Evolutionary conservation across 768 basidiomycete genomes (phyloP).

Genomic region (Auricularia sp.): DNA sequence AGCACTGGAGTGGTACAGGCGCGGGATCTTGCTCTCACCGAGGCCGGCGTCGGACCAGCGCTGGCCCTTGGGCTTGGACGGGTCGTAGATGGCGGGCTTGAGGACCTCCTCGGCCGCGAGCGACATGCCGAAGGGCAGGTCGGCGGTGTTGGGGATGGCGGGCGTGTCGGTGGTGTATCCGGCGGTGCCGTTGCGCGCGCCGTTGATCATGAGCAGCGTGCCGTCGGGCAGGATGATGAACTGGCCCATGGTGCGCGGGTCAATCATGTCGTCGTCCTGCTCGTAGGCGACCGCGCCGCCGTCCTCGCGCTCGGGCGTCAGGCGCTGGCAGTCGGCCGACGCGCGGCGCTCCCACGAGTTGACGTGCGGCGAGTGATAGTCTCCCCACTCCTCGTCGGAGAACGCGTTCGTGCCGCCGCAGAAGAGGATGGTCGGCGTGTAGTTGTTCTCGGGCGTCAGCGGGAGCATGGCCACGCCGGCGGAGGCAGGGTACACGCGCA

Average conservation of each 20-base stretch:
- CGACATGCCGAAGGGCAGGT: conserved; percentile 11
- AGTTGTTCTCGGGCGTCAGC: conserved; percentile 73
- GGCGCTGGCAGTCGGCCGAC: conserved; percentile 65
- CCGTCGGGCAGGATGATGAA: conserved; percentile 63
- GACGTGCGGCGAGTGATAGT: conserved; percentile 10
- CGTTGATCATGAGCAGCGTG: conserved; percentile 56
- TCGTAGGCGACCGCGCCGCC: conserved; percentile 39
- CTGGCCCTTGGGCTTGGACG: conserved; percentile 43
- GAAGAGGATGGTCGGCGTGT: conserved; percentile 72
- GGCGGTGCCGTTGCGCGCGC: conserved; percentile 52
- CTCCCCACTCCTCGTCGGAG: conserved; percentile 33
- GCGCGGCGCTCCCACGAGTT: conserved; percentile 31
- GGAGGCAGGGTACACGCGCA: conserved; percentile 36
- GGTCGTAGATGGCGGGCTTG: conserved; percentile 57
- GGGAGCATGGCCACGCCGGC: conserved; percentile 72
- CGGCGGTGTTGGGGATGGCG: conserved; percentile 17
- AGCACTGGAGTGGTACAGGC: conserved; percentile 76
- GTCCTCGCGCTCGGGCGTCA: conserved; percentile 49
- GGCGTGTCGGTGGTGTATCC: conserved; percentile 30
- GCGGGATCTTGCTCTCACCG: conserved; percentile 46
- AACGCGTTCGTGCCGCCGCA: conserved; percentile 68
- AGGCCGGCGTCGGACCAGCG: conserved; percentile 62
- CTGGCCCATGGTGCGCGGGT: conserved; percentile 63
- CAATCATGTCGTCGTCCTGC: conserved; percentile 54
- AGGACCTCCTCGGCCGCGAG: conserved; percentile 51